phyloP scores from a whole-genome alignment of 768 basidiomycete genomes.

The Lentinula boryana region DNA sequence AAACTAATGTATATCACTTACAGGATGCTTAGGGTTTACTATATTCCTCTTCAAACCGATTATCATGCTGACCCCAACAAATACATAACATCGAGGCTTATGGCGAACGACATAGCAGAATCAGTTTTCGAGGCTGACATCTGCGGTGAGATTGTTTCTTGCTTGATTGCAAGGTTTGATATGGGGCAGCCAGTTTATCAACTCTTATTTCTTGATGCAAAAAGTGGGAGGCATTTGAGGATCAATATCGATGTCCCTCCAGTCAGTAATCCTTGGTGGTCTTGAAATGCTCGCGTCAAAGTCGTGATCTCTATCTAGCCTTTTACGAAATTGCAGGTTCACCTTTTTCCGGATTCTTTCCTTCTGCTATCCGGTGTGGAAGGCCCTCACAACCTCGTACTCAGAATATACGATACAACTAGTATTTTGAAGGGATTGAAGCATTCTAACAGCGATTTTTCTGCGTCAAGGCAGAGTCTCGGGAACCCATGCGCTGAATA shows the following conservation, averaged over 20 bases:
- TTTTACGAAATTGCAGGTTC: constrained; percentile 26
- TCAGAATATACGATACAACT: constrained; percentile 22
- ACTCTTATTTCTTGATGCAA: constrained; percentile 25
- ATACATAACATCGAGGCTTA: neutral
- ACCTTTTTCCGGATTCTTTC: constrained; percentile 22
- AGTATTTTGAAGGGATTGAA: neutral
- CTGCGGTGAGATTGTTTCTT: constrained; percentile 15
- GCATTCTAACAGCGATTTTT: neutral
- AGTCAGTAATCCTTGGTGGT: constrained; percentile 3
- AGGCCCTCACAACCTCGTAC: constrained; percentile 19
- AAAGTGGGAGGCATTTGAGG: constrained; percentile 16
- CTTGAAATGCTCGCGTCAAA: neutral
- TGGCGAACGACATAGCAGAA: constrained; percentile 2
- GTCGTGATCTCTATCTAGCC: constrained; percentile 14
- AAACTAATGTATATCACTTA: neutral
- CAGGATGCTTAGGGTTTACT: constrained; percentile 19
- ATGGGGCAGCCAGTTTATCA: constrained; percentile 1
- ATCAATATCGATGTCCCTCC: constrained; percentile 18
- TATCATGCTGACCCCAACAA: neutral
- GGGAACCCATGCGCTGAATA: neutral
- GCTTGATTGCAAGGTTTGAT: constrained; percentile 9
- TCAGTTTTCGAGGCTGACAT: constrained; percentile 13
- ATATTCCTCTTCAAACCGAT: constrained; percentile 10
- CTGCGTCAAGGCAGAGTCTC: neutral
- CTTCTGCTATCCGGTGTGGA: constrained; percentile 23